Percentiles rank a stretch among this genome's conserved stretches.
These are phyloP conservation scores for Colletotrichum tamarilloi DNA, from an alignment of 2,329 filamentous ascomycete genomes.

Conservation along the genomic window DNA sequence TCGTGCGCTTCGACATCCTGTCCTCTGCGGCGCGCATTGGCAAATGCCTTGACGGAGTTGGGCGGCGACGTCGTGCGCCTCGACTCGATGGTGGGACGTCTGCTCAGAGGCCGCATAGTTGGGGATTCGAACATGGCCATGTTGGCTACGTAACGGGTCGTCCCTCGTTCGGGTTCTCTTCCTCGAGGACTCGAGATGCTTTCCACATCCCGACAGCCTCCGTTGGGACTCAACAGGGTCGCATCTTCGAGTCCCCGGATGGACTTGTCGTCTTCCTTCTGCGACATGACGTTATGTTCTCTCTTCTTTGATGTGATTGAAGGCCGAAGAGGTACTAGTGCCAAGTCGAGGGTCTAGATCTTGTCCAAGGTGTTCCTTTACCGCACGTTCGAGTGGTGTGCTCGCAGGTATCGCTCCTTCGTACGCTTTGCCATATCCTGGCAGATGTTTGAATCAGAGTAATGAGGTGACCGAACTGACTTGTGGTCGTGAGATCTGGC, in stretches of 20 bases:
- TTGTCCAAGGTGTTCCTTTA: background rate
- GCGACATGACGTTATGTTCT: background rate
- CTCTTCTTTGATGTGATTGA: background rate
- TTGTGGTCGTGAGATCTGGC: background rate
- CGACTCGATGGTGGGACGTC: constrained; percentile 68
- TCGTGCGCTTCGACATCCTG: constrained; percentile 72
- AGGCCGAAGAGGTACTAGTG: background rate
- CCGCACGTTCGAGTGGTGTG: background rate
- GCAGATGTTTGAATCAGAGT: background rate
- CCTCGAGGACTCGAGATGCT: background rate
- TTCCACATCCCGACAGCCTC: background rate
- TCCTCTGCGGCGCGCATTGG: constrained; percentile 85
- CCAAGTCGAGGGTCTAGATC: background rate
- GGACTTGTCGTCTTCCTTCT: background rate
- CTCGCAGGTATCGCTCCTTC: background rate
- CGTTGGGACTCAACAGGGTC: background rate
- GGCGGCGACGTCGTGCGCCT: constrained; percentile 61
- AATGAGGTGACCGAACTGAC: background rate
- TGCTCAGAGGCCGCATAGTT: constrained; percentile 38
- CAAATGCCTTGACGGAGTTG: constrained; percentile 98
- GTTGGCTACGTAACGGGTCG: background rate
- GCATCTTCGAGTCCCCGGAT: background rate
- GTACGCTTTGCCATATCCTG: constrained; percentile 7
- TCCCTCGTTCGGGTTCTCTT: constrained; percentile 1
- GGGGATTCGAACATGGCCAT: background rate